Evolutionary conservation across 164 flowering plant genomes (phyloP).

Genomic region (Taxillus chinensis): DNA sequence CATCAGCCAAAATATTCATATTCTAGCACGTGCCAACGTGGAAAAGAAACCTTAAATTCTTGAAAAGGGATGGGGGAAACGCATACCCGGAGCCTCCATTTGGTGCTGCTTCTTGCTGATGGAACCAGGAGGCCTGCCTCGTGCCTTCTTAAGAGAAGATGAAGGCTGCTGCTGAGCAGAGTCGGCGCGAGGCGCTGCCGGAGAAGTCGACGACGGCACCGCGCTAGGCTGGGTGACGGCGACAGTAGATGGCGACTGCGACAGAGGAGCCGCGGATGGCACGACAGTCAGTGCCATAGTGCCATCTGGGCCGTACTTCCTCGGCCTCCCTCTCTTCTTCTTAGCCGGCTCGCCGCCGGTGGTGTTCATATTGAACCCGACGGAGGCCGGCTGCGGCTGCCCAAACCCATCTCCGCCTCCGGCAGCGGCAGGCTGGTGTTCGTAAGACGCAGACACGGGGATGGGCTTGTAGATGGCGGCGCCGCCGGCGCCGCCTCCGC

Average conservation of each 20-base stretch:
- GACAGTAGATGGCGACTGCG: background rate
- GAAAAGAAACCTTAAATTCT: background rate
- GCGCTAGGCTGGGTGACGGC: background rate
- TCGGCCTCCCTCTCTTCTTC: conserved; percentile 76
- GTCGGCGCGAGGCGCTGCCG: conserved; percentile 1
- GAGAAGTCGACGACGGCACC: background rate
- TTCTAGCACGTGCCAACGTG: background rate
- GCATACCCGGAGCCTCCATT: conserved; percentile 46
- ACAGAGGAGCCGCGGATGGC: too few relatives aligned
- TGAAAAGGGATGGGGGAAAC: background rate
- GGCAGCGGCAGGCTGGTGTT: background rate
- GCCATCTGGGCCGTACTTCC: conserved; percentile 83
- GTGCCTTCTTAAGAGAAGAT: conserved; percentile 35
- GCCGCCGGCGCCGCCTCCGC: background rate
- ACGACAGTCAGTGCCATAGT: conserved; percentile 23
- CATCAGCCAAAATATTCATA: background rate
- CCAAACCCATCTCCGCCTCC: background rate
- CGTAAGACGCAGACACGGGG: background rate
- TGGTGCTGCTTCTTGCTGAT: conserved; percentile 48
- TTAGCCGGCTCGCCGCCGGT: conserved; percentile 32
- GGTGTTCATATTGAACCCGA: background rate
- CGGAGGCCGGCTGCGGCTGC: too few relatives aligned
- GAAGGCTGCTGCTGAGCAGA: conserved; percentile 25
- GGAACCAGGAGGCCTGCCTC: conserved; percentile 83
- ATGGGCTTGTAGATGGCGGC: background rate